These are phyloP conservation scores for Suillus cothurnatus DNA, from an alignment of 768 basidiomycete species.

Conservation along the genomic window DNA sequence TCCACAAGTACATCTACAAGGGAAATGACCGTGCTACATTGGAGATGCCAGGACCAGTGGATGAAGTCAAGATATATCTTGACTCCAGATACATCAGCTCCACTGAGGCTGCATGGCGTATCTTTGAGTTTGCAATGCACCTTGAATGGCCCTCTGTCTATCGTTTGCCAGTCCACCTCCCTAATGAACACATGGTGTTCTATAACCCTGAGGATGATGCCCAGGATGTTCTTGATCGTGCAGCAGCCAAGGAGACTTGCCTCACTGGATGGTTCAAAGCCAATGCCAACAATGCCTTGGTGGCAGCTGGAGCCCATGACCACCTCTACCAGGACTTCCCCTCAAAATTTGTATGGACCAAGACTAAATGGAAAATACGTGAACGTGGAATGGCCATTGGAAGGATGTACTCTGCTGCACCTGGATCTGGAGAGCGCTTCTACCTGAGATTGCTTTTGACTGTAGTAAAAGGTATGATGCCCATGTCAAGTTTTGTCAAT, in stretches of 20 bases:
- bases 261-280: conserved; percentile 37
- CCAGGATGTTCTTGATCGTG: conserved; percentile 23
- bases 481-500: neutral
- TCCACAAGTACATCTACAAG: conserved; percentile 53
- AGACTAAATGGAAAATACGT: conserved; percentile 23
- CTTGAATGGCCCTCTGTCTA: conserved; percentile 38
- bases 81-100: conserved; percentile 42
- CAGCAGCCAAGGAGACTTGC: conserved; percentile 17
- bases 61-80: conserved; percentile 40
- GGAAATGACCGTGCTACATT: conserved; percentile 44
- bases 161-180: conserved; percentile 46
- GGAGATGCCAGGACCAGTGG: conserved; percentile 22
- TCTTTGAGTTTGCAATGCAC: conserved; percentile 36
- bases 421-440: conserved; percentile 38
- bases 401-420: conserved; percentile 34
- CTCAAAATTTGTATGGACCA: conserved; percentile 28
- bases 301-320: neutral
- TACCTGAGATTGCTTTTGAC: conserved; percentile 41
- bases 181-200: conserved; percentile 37
- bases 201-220: conserved; percentile 37
- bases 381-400: conserved; percentile 29
- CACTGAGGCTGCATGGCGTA: conserved; percentile 30
- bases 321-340: neutral
- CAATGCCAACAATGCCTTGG: conserved; percentile 16
- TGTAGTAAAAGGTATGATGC: conserved; percentile 31